These are phyloP conservation scores for Aspergillus flavus DNA, from an alignment of 2,329 filamentous ascomycete genomes.

Conservation along the genomic window DNA sequence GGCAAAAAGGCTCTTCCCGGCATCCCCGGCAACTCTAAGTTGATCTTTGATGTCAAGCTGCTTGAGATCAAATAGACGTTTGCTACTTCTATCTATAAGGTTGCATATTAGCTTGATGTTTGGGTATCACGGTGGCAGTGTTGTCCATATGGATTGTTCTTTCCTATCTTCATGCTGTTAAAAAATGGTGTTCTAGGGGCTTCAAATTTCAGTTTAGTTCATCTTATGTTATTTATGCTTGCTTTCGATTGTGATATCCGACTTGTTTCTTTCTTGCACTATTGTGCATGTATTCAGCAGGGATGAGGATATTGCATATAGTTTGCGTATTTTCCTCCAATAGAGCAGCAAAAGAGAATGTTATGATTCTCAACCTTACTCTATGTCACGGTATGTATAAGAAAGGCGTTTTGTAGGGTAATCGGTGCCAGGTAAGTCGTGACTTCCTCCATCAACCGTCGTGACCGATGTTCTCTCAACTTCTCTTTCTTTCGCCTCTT, in stretches of 20 bases:
- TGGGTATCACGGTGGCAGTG: slow-evolving; percentile 4
- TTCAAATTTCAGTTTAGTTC: slow-evolving; percentile 29
- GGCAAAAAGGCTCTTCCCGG: slow-evolving; percentile 80
- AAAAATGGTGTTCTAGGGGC: slow-evolving; percentile 28
- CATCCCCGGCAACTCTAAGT: slow-evolving; percentile 87
- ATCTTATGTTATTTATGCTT: not conserved
- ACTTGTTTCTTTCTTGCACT: slow-evolving; percentile 37
- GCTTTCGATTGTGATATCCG: slow-evolving; percentile 37
- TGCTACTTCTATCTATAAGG: not conserved
- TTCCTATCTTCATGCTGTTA: slow-evolving; percentile 13
- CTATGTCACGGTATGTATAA: not conserved
- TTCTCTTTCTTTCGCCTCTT: not conserved
- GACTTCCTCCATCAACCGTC: not conserved
- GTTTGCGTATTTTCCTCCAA: slow-evolving; percentile 17
- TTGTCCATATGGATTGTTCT: slow-evolving; percentile 17
- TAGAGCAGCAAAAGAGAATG: slow-evolving; percentile 4
- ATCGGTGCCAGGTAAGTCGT: not conserved
- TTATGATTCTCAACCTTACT: not conserved
- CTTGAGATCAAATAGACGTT: slow-evolving; percentile 74
- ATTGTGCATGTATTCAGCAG: slow-evolving; percentile 30
- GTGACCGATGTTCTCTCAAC: not conserved
- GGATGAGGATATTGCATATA: slow-evolving; percentile 38
- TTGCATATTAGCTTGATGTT: slow-evolving; percentile 5
- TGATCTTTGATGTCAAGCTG: slow-evolving; percentile 90
- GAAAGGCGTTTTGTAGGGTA: not conserved